Evolutionary conservation across 2,329 filamentous ascomycete genomes (phyloP).

Genomic region (Aureobasidium sp.): DNA sequence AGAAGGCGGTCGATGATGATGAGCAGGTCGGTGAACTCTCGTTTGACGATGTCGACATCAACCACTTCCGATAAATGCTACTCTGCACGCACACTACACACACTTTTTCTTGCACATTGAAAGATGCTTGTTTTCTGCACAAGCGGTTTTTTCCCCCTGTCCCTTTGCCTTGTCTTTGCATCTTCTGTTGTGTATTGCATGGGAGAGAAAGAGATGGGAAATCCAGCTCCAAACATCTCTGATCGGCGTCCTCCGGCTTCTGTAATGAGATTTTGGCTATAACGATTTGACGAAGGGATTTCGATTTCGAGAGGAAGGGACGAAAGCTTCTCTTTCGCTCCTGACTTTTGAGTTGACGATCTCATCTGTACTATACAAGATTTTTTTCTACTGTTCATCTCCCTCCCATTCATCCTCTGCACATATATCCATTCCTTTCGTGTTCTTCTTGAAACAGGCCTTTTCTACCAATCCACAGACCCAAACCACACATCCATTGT

Average conservation of each 20-base stretch:
- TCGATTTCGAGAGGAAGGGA: neutral
- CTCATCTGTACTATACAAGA: constrained; percentile 11
- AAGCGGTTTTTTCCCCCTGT: neutral
- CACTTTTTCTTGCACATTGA: neutral
- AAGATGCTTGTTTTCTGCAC: neutral
- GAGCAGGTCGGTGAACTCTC: constrained; percentile 60
- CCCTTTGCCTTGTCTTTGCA: neutral
- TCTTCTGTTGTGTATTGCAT: constrained; percentile 4
- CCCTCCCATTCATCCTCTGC: neutral
- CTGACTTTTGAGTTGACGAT: neutral
- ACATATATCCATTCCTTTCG: neutral
- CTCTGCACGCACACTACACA: neutral
- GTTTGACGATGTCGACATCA: constrained; percentile 54
- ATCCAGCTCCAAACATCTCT: neutral
- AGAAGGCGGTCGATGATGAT: constrained; percentile 40
- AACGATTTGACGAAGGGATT: constrained; percentile 8
- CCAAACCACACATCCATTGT: neutral
- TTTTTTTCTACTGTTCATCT: neutral
- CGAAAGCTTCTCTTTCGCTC: neutral
- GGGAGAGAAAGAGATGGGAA: neutral
- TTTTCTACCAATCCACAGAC: neutral
- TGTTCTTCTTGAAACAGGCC: neutral
- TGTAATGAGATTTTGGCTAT: constrained; percentile 9
- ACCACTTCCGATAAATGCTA: constrained; percentile 39
- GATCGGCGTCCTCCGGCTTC: neutral